Evolutionary conservation across 345 rosid species (phyloP), one percentile per base, ranked within the genome.

Genomic region (Salix dunnii): DNA sequence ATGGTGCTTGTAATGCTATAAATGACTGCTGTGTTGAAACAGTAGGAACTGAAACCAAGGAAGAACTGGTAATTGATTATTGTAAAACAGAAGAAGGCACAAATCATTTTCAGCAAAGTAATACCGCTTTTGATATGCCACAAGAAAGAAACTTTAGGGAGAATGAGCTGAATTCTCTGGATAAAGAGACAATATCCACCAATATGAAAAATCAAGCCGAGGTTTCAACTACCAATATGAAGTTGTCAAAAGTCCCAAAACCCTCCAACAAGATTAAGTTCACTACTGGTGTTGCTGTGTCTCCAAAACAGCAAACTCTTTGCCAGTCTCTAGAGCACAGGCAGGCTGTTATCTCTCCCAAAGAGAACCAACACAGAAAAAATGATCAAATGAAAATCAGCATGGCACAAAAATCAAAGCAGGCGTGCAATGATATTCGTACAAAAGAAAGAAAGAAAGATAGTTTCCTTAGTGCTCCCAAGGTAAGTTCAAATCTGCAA

Each of bases 381-480:
- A 86, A 76, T 80, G 84, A 79, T 80, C 80, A 74, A 70, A 76
- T 46, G 58, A 65, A 70, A 58, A 53, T 27, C 20, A 21, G 51
- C 63, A 21, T 31, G 31, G 70, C 48, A 4, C 86, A 73, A 84
- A 87, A 82, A 75, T 67, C 77, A 68, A 81, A 75, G 78, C 82
- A 72, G 77, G 88, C 77, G 46, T 72, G 18, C 25, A 78, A 80
- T 78, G 74, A 79, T 11, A 2, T 78, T 55, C 80, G 2, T 64
- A 66, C 63, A 70, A 88, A 83, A 85, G 89, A 90, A 62, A 77
- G 74, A 70, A 87, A 61, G 83, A 84, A 80, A 72, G 80, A 80
- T 65, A 66, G 77, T 60, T 60, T 71, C 48, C 69, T 77, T 58
- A 43, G 76, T 77, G 70, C 82, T 74, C 75, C 70, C 62, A 77